Evolutionary conservation across 768 basidiomycete species (phyloP).

Genomic region (Suillus americanus): DNA sequence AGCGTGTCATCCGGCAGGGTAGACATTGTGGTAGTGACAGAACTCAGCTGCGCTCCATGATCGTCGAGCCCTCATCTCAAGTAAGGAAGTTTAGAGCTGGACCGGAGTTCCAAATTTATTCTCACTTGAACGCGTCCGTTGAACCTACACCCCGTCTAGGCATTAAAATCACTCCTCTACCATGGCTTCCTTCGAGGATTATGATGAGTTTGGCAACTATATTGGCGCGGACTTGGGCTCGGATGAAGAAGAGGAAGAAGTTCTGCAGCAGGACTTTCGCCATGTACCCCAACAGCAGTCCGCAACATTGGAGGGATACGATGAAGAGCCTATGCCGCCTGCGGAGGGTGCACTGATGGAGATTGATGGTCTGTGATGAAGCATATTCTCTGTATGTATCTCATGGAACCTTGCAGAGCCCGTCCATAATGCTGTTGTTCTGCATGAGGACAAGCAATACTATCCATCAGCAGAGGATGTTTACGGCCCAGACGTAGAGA

Average conservation of each 20-base stretch:
- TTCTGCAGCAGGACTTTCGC: constrained; percentile 51
- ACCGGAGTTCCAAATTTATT: constrained; percentile 37
- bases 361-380: constrained; percentile 62
- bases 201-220: constrained; percentile 97
- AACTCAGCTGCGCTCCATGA: neutral
- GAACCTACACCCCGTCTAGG: constrained; percentile 7
- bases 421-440: constrained; percentile 75
- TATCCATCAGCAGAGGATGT: constrained; percentile 91
- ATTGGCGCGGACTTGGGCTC: constrained; percentile 94
- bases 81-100: neutral
- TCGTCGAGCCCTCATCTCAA: neutral
- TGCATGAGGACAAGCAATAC: constrained; percentile 98
- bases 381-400: constrained; percentile 2
- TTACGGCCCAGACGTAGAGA: constrained; percentile 93
- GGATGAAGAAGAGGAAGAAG: constrained; percentile 62
- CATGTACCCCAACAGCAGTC: constrained; percentile 36
- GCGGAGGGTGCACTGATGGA: constrained; percentile 76
- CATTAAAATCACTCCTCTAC: constrained; percentile 6
- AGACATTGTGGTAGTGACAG: constrained; percentile 43
- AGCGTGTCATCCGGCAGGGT: constrained; percentile 77
- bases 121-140: constrained; percentile 24
- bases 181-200: constrained; percentile 71
- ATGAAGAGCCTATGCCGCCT: constrained; percentile 62
- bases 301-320: constrained; percentile 80
- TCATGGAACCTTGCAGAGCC: constrained; percentile 52